Base-by-base conservation (phyloP, 2,329 filamentous ascomycete species). In the Aspergillus versicolor region DNA sequence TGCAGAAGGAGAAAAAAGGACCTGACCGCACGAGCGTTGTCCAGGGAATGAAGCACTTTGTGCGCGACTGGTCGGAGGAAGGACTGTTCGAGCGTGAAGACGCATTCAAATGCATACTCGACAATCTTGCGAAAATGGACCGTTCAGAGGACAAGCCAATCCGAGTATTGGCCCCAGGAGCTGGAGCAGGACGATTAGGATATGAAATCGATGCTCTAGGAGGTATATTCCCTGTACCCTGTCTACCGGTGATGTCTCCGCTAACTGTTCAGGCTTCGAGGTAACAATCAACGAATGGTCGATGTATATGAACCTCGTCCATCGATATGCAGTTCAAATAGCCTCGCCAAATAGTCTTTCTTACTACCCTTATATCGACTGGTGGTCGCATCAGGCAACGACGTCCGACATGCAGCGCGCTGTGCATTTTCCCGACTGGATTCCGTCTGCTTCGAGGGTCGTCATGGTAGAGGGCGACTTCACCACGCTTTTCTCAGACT, bases 261-360 rank as follows among this genome's bases (percentile, higher is more conserved):
- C 15, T 45, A 12, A 13, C 15, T 15, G 37, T 9, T 1, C 9
- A 77, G 79, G 73, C 1, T 82, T 82, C 54, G 71, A 82, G 22
- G 82, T 84, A 0, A 82, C 80, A 0, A 71, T 78, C 52, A 85
- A 85, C 61, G 83, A 86, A 67, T 85, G 79, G 79, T 84, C 81
- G 1, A 78, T 80, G 68, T 85, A 79, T 60, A 83, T 85, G 79
- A 84, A 83, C 57, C 60, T 81, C 1, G 79, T 76, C 0, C 84
- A 84, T 59, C 77, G 82, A 1, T 82, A 78, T 59, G 65, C 84
- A 5, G 75, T 78, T 41, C 65, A 67, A 4, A 62, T 73, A 41
- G 60, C 67, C 3, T n/a, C 41, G 0, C 48, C 62, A 0, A 50
- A 61, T 44, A 47, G 58, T 34, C 27, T 56, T 67, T 4, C 65